Percentiles rank a stretch among this genome's conserved stretches.
These are phyloP conservation scores for Suillus subaureus DNA, from an alignment of 768 basidiomycete genomes.

Conservation along the genomic window DNA sequence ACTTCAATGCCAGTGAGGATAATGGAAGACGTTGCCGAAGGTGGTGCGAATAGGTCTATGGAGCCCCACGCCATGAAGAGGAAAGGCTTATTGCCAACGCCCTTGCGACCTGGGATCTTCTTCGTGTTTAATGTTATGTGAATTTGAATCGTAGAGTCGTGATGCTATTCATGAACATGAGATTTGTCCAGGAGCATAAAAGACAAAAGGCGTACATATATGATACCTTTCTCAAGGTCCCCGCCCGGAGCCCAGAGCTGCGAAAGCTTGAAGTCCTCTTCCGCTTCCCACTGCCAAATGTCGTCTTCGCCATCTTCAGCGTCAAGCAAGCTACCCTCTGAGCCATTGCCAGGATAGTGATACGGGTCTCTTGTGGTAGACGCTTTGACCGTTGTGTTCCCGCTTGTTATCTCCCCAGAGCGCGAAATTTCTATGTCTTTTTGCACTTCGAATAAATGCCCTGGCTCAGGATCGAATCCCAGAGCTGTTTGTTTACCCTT, in stretches of 20 bases:
- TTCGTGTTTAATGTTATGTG: conserved; percentile 66
- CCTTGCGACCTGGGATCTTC: conserved; percentile 54
- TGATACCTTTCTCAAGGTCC: conserved; percentile 48
- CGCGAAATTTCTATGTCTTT: conserved; percentile 45
- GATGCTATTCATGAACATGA: conserved; percentile 43
- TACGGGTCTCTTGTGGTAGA: conserved; percentile 58
- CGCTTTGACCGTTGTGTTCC: conserved; percentile 49
- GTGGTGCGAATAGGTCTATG: conserved; percentile 28
- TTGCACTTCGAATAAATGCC: conserved; percentile 66
- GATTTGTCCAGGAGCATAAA: neutral
- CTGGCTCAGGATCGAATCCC: conserved; percentile 30
- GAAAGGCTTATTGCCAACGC: conserved; percentile 61
- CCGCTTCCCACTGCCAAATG: conserved; percentile 69
- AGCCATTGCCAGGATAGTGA: conserved; percentile 42
- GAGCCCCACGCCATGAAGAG: conserved; percentile 57
- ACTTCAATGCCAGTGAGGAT: conserved; percentile 25
- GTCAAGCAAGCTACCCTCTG: conserved; percentile 33
- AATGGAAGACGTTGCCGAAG: conserved; percentile 14
- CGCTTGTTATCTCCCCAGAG: conserved; percentile 56
- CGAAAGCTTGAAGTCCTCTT: conserved; percentile 63
- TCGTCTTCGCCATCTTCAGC: conserved; percentile 40
- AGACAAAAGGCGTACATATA: conserved; percentile 54
- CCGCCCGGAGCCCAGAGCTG: conserved; percentile 57
- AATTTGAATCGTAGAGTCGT: conserved; percentile 50
- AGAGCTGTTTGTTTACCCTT: conserved; percentile 25